Evolutionary conservation across 176 grass and related monocot genomes (phyloP).

Genomic region (Pharus latifolius): DNA sequence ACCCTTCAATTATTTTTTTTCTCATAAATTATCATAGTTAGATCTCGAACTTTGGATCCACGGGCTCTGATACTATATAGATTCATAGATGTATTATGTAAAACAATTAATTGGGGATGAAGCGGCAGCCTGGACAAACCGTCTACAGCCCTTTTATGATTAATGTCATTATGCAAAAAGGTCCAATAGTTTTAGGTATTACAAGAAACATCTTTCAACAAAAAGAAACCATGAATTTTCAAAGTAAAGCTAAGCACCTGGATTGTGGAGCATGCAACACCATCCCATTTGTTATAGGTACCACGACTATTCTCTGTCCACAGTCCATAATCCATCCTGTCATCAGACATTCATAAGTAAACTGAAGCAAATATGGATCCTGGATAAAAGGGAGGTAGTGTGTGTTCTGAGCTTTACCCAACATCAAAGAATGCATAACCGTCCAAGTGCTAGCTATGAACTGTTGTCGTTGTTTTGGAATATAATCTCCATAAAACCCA

Average conservation of each 20-base stretch:
- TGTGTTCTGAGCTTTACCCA: slow-evolving; percentile 39
- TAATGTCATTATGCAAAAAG: too few species aligned
- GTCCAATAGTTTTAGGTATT: too few species aligned
- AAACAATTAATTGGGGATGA: too few species aligned
- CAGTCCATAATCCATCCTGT: slow-evolving; percentile 81
- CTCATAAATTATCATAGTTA: too few species aligned
- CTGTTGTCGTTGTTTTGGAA: slow-evolving; percentile 83
- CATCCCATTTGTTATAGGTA: slow-evolving; percentile 99
- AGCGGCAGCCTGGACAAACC: too few species aligned
- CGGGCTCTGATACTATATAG: too few species aligned
- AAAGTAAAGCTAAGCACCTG: slow-evolving; percentile 31
- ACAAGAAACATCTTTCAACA: too few species aligned
- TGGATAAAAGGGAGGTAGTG: neutral
- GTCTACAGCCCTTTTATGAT: too few species aligned
- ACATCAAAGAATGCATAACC: slow-evolving; percentile 96
- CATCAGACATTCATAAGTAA: neutral
- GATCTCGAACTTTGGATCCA: too few species aligned
- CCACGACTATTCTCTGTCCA: slow-evolving; percentile 92
- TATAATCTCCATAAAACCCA: slow-evolving; percentile 92
- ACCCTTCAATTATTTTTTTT: too few species aligned
- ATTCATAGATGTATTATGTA: too few species aligned
- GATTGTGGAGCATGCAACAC: slow-evolving; percentile 83
- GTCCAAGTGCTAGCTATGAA: slow-evolving; percentile 93
- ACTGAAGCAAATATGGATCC: neutral
- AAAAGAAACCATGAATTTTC: neutral